Evolutionary conservation across 306 rosid species (phyloP).

Genomic region (Lotus japonicus): DNA sequence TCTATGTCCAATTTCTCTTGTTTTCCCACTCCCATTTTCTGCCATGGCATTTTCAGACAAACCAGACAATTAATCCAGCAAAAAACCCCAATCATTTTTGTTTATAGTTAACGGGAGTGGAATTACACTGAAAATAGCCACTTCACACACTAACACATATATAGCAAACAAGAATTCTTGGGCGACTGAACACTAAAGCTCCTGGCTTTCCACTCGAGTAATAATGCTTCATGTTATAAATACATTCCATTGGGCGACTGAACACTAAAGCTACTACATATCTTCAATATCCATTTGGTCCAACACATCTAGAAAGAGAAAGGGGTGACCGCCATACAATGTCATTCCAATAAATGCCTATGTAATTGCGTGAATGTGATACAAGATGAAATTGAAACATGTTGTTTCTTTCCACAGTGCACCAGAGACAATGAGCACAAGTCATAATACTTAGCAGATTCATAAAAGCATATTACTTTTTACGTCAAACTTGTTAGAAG

Average conservation of each 20-base stretch:
- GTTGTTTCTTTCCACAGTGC: neutral
- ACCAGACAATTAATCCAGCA: neutral
- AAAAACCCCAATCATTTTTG: neutral
- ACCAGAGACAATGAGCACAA: neutral
- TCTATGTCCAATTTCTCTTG: no score
- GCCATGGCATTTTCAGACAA: no score
- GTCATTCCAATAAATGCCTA: neutral
- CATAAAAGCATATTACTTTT: neutral
- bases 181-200: neutral
- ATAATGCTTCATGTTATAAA: neutral
- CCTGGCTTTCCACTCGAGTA: neutral
- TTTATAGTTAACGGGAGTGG: neutral
- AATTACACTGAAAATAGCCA: neutral
- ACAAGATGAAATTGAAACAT: neutral
- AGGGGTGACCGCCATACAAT: neutral
- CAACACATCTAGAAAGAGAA: neutral
- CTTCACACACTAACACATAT: neutral
- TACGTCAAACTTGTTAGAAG: neutral
- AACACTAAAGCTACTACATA: neutral
- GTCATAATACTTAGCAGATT: neutral
- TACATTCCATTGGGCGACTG: neutral
- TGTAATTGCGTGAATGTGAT: neutral
- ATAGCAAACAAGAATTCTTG: neutral
- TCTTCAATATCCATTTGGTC: neutral
- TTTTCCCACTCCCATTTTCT: no score